Evolutionary conservation across 768 basidiomycete genomes (phyloP).

Genomic region (Chiua virens): DNA sequence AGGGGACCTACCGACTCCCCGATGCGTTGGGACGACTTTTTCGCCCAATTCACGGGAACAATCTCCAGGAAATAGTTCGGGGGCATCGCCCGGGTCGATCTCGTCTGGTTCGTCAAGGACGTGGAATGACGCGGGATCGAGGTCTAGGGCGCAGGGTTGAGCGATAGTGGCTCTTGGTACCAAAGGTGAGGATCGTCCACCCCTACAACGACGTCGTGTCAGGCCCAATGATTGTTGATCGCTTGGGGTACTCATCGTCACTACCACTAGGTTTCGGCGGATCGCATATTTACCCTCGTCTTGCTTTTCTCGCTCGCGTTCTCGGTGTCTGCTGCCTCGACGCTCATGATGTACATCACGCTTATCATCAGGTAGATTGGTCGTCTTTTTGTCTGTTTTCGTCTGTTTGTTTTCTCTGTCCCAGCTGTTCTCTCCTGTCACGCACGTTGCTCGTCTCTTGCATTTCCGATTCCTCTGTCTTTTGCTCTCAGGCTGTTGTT

Average conservation of each 20-base stretch:
- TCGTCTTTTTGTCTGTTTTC: too few relatives aligned
- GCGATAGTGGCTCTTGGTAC: not conserved
- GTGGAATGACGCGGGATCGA: slow-evolving; percentile 11
- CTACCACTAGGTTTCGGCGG: not conserved
- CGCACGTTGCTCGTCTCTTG: not conserved
- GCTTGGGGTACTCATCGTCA: not conserved
- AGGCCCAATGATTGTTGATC: not conserved
- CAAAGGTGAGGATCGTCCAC: not conserved
- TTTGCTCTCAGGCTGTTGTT: slow-evolving; percentile 1
- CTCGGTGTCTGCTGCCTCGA: not conserved
- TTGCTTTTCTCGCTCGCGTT: too few relatives aligned
- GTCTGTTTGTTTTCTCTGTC: not conserved
- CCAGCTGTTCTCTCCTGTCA: not conserved
- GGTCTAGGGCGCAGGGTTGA: slow-evolving; percentile 8
- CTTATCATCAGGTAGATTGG: too few relatives aligned
- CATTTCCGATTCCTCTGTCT: not conserved
- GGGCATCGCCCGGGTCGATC: slow-evolving; percentile 8
- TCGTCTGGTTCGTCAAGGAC: slow-evolving; percentile 25
- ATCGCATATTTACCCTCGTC: too few relatives aligned
- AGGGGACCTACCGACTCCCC: slow-evolving; percentile 5
- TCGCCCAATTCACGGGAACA: slow-evolving; percentile 1
- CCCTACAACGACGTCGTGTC: too few relatives aligned
- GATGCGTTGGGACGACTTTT: slow-evolving; percentile 3
- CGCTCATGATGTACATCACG: too few relatives aligned
- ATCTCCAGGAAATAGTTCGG: not conserved